Conservation (phyloP, 2,329 filamentous ascomycete genomes). For the Penicillium sp. region DNA sequence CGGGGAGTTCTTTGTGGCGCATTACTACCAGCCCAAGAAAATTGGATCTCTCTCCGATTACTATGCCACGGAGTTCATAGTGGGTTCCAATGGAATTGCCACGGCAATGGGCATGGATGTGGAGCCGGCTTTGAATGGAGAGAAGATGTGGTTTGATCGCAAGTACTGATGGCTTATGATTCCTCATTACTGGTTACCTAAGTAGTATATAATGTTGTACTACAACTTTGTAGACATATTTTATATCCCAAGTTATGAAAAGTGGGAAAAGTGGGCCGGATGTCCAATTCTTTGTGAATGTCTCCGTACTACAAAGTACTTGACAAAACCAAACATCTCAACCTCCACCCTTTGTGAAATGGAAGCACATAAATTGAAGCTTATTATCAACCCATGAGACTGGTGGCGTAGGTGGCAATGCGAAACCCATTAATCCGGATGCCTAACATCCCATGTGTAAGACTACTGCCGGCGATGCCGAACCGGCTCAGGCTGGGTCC, state of each 20-base stretch:
- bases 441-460: neutral
- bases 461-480: neutral
- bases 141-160: constrained; percentile 8
- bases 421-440: neutral
- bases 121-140: neutral
- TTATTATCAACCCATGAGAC: neutral
- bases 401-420: neutral
- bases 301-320: neutral
- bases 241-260: neutral
- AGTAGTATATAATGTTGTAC: neutral
- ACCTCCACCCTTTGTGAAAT: neutral
- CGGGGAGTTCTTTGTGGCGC: constrained; percentile 7
- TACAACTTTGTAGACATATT: neutral
- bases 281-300: neutral
- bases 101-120: constrained; percentile 2
- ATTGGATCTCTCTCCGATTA: neutral
- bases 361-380: neutral
- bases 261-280: neutral
- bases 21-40: constrained; percentile 1
- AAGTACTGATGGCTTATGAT: neutral
- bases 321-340: neutral
- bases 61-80: neutral
- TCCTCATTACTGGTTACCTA: neutral
- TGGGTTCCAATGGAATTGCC: neutral
- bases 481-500: neutral